Percentiles rank a stretch among this genome's conserved stretches.
Conservation (phyloP, 1,139 yeast genomes). For the Sugiyamaella novakii region DNA sequence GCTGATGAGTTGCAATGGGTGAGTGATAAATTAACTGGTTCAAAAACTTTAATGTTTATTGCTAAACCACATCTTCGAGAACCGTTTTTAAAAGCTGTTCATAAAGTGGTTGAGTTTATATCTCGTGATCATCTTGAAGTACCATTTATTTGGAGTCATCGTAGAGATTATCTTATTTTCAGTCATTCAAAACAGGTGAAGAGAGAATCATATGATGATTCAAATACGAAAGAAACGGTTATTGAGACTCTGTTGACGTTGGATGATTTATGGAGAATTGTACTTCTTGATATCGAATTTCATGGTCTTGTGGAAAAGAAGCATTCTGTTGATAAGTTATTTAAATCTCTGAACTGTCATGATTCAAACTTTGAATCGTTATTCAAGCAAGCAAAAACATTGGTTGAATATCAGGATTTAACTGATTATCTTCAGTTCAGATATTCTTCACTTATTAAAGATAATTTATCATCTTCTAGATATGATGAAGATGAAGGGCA, state of each 20-base stretch:
- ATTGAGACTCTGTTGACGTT: constrained; percentile 48
- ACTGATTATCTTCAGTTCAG: constrained; percentile 82
- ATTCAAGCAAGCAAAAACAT: constrained; percentile 58
- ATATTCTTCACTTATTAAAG: constrained; percentile 71
- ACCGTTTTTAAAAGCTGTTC: constrained; percentile 72
- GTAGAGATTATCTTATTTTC: constrained; percentile 79
- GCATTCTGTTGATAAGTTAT: constrained; percentile 59
- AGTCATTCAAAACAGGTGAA: constrained; percentile 40
- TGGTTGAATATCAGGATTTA: constrained; percentile 85
- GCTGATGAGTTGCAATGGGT: constrained; percentile 80
- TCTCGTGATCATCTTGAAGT: constrained; percentile 83
- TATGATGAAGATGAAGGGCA: constrained; percentile 31
- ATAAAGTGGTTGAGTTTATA: constrained; percentile 75
- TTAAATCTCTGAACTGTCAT: constrained; percentile 54
- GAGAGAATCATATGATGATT: constrained; percentile 33
- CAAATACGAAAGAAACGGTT: not conserved
- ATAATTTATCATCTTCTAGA: constrained; percentile 35
- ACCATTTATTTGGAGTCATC: constrained; percentile 95
- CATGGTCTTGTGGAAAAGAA: constrained; percentile 83
- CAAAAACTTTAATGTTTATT: constrained; percentile 31
- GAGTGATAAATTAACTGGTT: constrained; percentile 44
- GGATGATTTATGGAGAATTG: constrained; percentile 91
- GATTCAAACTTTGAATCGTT: constrained; percentile 64
- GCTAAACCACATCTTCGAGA: constrained; percentile 49
- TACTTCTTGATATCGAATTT: constrained; percentile 82